Conservation (phyloP, 306 rosid species). For the Erythrophleum fordii region DNA sequence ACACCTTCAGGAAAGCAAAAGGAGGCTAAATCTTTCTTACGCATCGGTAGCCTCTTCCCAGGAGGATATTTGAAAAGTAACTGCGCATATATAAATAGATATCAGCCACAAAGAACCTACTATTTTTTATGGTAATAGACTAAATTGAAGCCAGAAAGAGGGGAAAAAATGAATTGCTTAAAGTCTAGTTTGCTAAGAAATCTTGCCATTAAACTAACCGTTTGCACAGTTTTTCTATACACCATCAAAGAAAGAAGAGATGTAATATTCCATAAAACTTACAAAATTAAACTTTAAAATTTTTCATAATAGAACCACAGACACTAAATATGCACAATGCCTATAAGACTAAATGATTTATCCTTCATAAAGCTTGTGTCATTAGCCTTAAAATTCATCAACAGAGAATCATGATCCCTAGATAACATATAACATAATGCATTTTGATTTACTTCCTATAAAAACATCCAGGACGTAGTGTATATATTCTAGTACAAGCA, state of each 20-base stretch:
- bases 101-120: slow-evolving; percentile 33
- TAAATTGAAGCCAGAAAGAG: slow-evolving; percentile 13
- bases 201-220: slow-evolving; percentile 16
- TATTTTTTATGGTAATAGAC: slow-evolving; percentile 25
- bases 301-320: neutral
- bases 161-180: slow-evolving; percentile 10
- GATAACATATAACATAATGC: neutral
- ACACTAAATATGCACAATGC: neutral
- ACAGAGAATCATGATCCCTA: slow-evolving; percentile 1
- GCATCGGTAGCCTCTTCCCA: slow-evolving; percentile 69
- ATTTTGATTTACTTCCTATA: neutral
- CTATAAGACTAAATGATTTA: neutral
- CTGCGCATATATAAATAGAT: slow-evolving; percentile 51
- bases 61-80: slow-evolving; percentile 91
- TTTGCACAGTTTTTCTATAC: slow-evolving; percentile 5
- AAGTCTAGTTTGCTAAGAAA: neutral
- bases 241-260: slow-evolving; percentile 36
- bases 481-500: neutral
- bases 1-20: slow-evolving; percentile 93
- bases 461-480: neutral
- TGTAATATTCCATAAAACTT: slow-evolving; percentile 9
- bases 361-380: neutral
- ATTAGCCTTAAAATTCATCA: slow-evolving; percentile 7
- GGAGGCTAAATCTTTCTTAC: slow-evolving; percentile 73
- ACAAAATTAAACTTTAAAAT: neutral